Evolutionary conservation across 345 rosid species (phyloP).

Genomic region (Brassica napus): Da-Ae NC_063444.1:5620001-5620500

Average conservation of each 20-base stretch:
- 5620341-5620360: not conserved
- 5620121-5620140: slow-evolving; percentile 66
- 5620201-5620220: slow-evolving; percentile 8
- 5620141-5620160: slow-evolving; percentile 73
- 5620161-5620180: slow-evolving; percentile 40
- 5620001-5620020: not conserved
- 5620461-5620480: too few relatives aligned
- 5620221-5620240: slow-evolving; percentile 23
- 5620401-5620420: too few relatives aligned
- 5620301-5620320: not conserved
- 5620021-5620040: not conserved
- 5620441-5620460: too few relatives aligned
- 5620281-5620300: not conserved
- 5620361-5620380: not conserved
- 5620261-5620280: slow-evolving; percentile 26
- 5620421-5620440: not conserved
- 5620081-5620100: slow-evolving; percentile 76
- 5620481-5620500: not conserved
- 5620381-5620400: not conserved
- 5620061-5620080: slow-evolving; percentile 72
- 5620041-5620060: slow-evolving; percentile 54
- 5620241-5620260: slow-evolving; percentile 30
- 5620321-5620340: not conserved
- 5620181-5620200: slow-evolving; percentile 11
- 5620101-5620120: slow-evolving; percentile 59